Percentiles rank a stretch among this genome's conserved stretches.
These are phyloP conservation scores for Krasilnikovozyma curviuscula DNA, from an alignment of 768 basidiomycete genomes.

Conservation along the genomic window DNA sequence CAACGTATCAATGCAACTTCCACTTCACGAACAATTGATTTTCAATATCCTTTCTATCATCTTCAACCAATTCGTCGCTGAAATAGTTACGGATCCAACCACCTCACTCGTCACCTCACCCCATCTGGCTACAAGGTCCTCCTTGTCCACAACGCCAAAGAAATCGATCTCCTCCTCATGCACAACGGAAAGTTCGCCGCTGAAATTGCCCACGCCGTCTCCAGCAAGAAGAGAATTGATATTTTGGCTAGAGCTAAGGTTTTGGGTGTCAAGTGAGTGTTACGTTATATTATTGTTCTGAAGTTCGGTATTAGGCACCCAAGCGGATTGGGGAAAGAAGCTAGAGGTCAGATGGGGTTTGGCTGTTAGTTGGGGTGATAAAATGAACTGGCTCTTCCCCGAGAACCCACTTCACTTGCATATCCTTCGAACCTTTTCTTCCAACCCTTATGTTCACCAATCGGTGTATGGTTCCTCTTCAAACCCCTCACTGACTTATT, in stretches of 20 bases:
- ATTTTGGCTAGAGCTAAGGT: conserved; percentile 62
- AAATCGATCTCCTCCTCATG: conserved; percentile 89
- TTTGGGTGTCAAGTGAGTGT: conserved; percentile 45
- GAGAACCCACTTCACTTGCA: too few relatives aligned
- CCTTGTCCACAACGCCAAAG: conserved; percentile 78
- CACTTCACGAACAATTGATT: too few relatives aligned
- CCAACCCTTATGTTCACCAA: too few relatives aligned
- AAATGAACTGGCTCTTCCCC: neutral
- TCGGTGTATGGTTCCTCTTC: neutral
- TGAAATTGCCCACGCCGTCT: conserved; percentile 90
- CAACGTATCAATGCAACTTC: too few relatives aligned
- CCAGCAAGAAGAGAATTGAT: conserved; percentile 76
- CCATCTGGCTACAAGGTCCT: conserved; percentile 93
- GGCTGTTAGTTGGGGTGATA: neutral
- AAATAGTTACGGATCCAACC: conserved; percentile 68
- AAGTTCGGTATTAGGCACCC: too few relatives aligned
- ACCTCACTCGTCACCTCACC: conserved; percentile 74
- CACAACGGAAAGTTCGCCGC: conserved; percentile 93
- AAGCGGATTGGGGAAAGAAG: too few relatives aligned
- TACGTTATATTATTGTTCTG: neutral
- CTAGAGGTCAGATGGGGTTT: neutral
- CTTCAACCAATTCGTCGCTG: conserved; percentile 17
- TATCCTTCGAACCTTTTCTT: too few relatives aligned
- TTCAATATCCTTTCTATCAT: neutral
- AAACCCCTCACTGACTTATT: too few relatives aligned